A percentile compares a stretch with the other conserved stretches of the same genome.
Conservation (phyloP, 23 red algal genomes). For the Agarophyton chilense region DNA sequence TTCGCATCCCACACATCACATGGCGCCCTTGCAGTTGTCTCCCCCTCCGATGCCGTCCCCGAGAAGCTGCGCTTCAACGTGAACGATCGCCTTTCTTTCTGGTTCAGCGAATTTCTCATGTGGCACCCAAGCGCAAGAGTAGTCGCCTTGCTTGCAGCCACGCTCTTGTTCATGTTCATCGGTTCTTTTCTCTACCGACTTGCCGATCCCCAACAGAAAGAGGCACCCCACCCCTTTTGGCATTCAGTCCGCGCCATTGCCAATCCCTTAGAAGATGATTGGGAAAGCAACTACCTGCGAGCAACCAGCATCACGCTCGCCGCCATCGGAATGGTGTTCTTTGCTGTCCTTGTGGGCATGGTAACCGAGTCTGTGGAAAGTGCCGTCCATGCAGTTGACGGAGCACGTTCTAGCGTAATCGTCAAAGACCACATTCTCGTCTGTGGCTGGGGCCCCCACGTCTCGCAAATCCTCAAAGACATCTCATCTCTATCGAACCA, state of each 20-base stretch:
- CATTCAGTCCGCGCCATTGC: constrained; percentile 61
- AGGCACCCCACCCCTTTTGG: constrained; percentile 67
- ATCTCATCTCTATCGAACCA: not conserved
- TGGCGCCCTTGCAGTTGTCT: not conserved
- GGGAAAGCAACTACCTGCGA: constrained; percentile 70
- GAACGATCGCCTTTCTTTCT: constrained; percentile 59
- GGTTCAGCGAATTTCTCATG: constrained; percentile 64
- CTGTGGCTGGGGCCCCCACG: constrained; percentile 69
- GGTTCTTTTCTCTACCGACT: constrained; percentile 63
- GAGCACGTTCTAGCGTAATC: constrained; percentile 39
- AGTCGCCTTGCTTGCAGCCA: constrained; percentile 44
- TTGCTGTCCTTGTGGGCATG: constrained; percentile 74
- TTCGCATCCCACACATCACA: not conserved
- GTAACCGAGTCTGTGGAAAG: constrained; percentile 74
- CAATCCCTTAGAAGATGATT: constrained; percentile 78
- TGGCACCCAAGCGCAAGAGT: constrained; percentile 74
- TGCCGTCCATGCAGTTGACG: constrained; percentile 47
- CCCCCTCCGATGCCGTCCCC: not conserved
- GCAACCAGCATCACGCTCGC: constrained; percentile 47
- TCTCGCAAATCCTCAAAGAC: constrained; percentile 62
- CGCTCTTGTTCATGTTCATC: constrained; percentile 38
- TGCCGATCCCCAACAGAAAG: constrained; percentile 52
- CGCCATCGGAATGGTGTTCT: constrained; percentile 69
- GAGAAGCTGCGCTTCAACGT: constrained; percentile 6
- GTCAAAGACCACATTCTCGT: constrained; percentile 61